phyloP scores from a whole-genome alignment of 2,329 filamentous ascomycete species.

The Pseudogymnoascus sp. region DNA sequence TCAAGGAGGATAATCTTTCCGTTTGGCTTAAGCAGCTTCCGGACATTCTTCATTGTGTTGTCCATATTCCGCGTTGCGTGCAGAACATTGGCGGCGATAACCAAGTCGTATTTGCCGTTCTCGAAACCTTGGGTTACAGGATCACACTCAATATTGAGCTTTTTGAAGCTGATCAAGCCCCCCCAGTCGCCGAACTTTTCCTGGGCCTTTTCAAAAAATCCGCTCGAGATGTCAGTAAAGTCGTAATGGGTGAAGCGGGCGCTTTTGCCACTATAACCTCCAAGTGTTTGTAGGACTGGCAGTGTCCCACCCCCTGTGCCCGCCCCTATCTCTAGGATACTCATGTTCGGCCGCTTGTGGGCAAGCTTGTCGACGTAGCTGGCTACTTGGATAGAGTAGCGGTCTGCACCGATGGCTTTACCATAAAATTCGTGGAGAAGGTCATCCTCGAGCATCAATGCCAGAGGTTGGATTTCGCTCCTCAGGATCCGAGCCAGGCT shows the following conservation, averaged over 20 bases:
- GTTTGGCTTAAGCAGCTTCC: slow-evolving; percentile 24
- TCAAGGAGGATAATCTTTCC: slow-evolving; percentile 26
- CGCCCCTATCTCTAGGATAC: slow-evolving; percentile 34
- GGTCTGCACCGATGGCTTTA: neutral
- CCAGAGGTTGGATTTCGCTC: no score
- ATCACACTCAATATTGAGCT: slow-evolving; percentile 16
- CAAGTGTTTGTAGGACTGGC: slow-evolving; percentile 10
- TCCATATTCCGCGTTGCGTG: slow-evolving; percentile 21
- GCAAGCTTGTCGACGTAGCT: neutral
- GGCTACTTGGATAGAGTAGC: neutral
- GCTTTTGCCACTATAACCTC: slow-evolving; percentile 7
- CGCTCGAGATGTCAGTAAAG: slow-evolving; percentile 16
- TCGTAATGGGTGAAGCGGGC: slow-evolving; percentile 1
- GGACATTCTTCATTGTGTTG: slow-evolving; percentile 22
- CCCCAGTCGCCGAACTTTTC: slow-evolving; percentile 1
- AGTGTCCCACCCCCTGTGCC: slow-evolving; percentile 33
- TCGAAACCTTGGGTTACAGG: slow-evolving; percentile 19
- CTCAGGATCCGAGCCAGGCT: no score
- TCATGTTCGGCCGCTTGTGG: slow-evolving; percentile 29
- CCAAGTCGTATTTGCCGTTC: slow-evolving; percentile 17
- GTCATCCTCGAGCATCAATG: neutral
- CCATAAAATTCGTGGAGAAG: neutral
- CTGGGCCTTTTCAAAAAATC: slow-evolving; percentile 28
- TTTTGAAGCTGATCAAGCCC: slow-evolving; percentile 25
- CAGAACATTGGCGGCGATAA: slow-evolving; percentile 21